Base-by-base conservation (phyloP, 257 asterid genomes). In the Linderniella brevidens region DNA sequence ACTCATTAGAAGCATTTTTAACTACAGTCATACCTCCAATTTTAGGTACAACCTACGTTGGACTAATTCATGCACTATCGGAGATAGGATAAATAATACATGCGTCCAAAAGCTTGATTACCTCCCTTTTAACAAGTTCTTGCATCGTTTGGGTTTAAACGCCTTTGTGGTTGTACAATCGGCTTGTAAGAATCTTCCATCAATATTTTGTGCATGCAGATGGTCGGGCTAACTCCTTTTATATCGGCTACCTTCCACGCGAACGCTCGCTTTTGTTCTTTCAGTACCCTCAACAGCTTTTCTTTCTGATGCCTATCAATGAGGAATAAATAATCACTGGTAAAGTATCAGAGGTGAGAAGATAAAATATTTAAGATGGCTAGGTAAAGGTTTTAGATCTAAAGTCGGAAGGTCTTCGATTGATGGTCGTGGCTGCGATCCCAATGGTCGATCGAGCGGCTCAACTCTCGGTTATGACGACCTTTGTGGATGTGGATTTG, bases 1-100 rank as follows among this genome's bases (percentile, higher is more conserved):
- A 25, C 32, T 25, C 32, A 25, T 25, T 25, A 25, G 32, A 25
- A 16, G 7, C 10, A 43, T 43, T 43, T 17, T 43, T 43, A n/a
- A 43, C 14, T 17, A 16, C 48, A 8, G 19, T 43, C 3, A 16
- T 43, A 3, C 48, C 48, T 8, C 48, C 48, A 3, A 4, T 43
- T 13, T 43, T 43, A 8, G 15, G 48, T 1, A 43, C 48, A 13
- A 43, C 19, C 8, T 43, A 17, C 9, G 17, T 17, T 8, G 48
- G 48, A n/a, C 48, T 43, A 13, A n/a, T 17, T 17, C 48, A 43
- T 17, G 14, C 48, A 43, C 18, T 43, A 16, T 43, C 48, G n/a
- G 19, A 43, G n/a, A 43, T 43, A 8, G 48, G 18, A n/a, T 43
- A 43, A 43, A 43, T 43, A n/a, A 43, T 43, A 7, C 19, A 8